Conservation (phyloP, 768 basidiomycete genomes). For the Hericium coralloides region DNA sequence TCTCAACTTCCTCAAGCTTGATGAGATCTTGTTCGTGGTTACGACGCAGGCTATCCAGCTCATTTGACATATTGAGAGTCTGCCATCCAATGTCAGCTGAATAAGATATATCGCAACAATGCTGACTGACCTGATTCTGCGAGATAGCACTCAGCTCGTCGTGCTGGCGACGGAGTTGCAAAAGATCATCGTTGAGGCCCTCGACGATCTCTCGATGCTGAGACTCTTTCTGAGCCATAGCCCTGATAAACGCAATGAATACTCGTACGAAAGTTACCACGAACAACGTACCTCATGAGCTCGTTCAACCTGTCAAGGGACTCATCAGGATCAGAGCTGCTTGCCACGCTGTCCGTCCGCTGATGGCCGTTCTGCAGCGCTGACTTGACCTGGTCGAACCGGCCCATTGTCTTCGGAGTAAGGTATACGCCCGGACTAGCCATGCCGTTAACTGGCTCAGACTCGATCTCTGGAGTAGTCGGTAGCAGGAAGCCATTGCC, state of each 20-base stretch:
- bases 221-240: slow-evolving; percentile 97
- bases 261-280: slow-evolving; percentile 3
- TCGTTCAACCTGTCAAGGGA: slow-evolving; percentile 78
- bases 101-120: too few species aligned
- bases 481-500: background rate
- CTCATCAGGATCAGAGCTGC: slow-evolving; percentile 51
- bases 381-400: slow-evolving; percentile 66
- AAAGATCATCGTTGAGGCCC: slow-evolving; percentile 56
- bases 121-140: slow-evolving; percentile 62
- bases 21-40: slow-evolving; percentile 46
- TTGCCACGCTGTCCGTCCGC: slow-evolving; percentile 16
- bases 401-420: slow-evolving; percentile 64
- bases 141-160: slow-evolving; percentile 77
- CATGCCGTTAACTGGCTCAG: background rate
- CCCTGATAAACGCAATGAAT: slow-evolving; percentile 36
- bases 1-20: slow-evolving; percentile 45
- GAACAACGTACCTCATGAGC: slow-evolving; percentile 70
- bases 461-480: background rate
- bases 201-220: slow-evolving; percentile 78
- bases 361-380: slow-evolving; percentile 43
- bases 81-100: slow-evolving; percentile 20
- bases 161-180: slow-evolving; percentile 64
- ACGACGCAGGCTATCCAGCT: slow-evolving; percentile 64
- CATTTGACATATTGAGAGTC: slow-evolving; percentile 83
- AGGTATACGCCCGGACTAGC: slow-evolving; percentile 28